A percentile compares a stretch with the other conserved stretches of the same genome.
phyloP scores from a whole-genome alignment of 192 early-diverging fungal genomes.

The Coemansia sp. region DNA sequence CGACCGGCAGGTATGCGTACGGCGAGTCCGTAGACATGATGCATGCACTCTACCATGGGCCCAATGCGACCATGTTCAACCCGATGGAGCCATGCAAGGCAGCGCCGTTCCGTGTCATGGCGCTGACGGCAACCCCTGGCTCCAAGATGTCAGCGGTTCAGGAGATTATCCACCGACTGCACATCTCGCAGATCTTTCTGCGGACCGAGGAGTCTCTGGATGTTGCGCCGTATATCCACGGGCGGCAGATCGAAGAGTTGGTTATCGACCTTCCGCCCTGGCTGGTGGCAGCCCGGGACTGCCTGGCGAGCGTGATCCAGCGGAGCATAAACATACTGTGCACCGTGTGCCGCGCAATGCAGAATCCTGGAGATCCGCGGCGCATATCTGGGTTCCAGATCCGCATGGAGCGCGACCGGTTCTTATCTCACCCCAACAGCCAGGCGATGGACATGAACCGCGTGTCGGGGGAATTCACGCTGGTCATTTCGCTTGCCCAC shows the following conservation, averaged over 20 bases:
- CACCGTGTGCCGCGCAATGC: conserved; percentile 34
- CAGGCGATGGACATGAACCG: conserved; percentile 12
- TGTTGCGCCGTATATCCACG: conserved; percentile 65
- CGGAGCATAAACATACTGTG: conserved; percentile 48
- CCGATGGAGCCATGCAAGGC: conserved; percentile 18
- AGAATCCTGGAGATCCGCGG: conserved; percentile 18
- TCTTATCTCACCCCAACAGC: conserved; percentile 5
- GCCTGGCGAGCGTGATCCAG: conserved; percentile 46
- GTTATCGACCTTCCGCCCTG: conserved; percentile 53
- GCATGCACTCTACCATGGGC: conserved; percentile 24
- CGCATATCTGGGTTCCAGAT: conserved; percentile 27
- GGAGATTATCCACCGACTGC: conserved; percentile 66
- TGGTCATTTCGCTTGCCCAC: conserved; percentile 47
- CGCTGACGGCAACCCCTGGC: conserved; percentile 85
- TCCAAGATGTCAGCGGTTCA: conserved; percentile 64
- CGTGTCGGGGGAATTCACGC: conserved; percentile 52
- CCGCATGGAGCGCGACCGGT: conserved; percentile 33
- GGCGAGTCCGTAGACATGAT: conserved; percentile 63
- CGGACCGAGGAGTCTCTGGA: conserved; percentile 87
- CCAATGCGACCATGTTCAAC: conserved; percentile 1
- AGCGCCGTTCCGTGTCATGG: conserved; percentile 67
- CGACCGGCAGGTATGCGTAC: conserved; percentile 81
- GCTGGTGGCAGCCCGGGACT: conserved; percentile 42
- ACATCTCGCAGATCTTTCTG: conserved; percentile 73
- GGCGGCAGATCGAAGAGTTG: conserved; percentile 59